A percentile compares a stretch with the other conserved stretches of the same genome.
Evolutionary conservation across 2,329 filamentous ascomycete genomes (phyloP).

Genomic region (Neocatenulostroma microsporum): DNA sequence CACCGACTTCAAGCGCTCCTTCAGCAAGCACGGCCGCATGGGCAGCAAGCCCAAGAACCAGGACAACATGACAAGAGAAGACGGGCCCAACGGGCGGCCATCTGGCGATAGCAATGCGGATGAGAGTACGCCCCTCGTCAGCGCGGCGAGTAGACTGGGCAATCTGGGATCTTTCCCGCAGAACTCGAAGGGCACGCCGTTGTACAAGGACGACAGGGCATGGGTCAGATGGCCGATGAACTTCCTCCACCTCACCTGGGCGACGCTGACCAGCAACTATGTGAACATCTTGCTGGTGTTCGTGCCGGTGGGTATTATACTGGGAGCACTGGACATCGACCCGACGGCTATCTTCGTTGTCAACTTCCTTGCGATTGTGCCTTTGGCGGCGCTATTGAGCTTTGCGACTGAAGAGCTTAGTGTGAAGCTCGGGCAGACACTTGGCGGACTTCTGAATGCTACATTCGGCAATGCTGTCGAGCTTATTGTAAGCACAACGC

Average conservation of each 20-base stretch:
- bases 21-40: slow-evolving; percentile 15
- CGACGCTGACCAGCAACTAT: slow-evolving; percentile 43
- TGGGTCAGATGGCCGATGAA: slow-evolving; percentile 27
- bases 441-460: slow-evolving; percentile 67
- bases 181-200: slow-evolving; percentile 12
- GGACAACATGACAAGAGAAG: too few species aligned
- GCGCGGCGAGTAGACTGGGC: slow-evolving; percentile 10
- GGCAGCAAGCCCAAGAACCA: slow-evolving; percentile 11
- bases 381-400: slow-evolving; percentile 63
- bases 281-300: slow-evolving; percentile 66
- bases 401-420: slow-evolving; percentile 74
- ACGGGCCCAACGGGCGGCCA: not conserved
- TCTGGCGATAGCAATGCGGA: slow-evolving; percentile 8
- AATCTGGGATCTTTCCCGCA: slow-evolving; percentile 10
- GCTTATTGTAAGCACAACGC: slow-evolving; percentile 49
- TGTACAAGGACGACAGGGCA: slow-evolving; percentile 22
- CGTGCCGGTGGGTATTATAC: slow-evolving; percentile 64
- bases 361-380: slow-evolving; percentile 76
- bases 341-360: slow-evolving; percentile 63
- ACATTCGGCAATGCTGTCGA: slow-evolving; percentile 77
- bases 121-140: slow-evolving; percentile 17
- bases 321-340: slow-evolving; percentile 55
- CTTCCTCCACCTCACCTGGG: slow-evolving; percentile 33
- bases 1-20: not conserved
- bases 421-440: slow-evolving; percentile 61